Evolutionary conservation across 352 stramenopile species (phyloP).

Genomic region (Aphanomyces stellatus): DNA sequence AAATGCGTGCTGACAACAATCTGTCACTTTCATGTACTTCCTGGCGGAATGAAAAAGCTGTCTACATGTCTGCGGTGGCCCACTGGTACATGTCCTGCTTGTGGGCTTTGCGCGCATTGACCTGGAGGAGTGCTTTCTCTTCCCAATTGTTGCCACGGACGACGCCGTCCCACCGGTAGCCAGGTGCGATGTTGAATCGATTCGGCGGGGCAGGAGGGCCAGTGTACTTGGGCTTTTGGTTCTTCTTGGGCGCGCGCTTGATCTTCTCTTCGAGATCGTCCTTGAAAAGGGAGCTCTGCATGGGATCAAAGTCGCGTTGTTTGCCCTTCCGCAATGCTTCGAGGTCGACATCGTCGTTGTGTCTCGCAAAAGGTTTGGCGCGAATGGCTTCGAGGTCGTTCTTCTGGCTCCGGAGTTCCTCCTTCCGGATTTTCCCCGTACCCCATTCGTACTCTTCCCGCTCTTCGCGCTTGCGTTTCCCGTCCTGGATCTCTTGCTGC

Average conservation of each 20-base stretch:
- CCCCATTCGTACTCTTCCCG: conserved; percentile 79
- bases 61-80: conserved; percentile 75
- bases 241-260: conserved; percentile 43
- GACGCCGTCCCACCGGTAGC: conserved; percentile 98
- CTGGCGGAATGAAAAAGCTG: neutral
- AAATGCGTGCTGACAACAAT: too few relatives aligned
- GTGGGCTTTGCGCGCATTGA: conserved; percentile 47
- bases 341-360: conserved; percentile 62
- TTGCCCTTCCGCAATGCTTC: conserved; percentile 47
- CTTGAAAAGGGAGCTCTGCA: conserved; percentile 62
- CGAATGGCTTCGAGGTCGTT: conserved; percentile 60
- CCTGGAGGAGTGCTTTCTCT: conserved; percentile 83
- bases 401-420: conserved; percentile 45
- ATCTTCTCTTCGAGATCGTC: conserved; percentile 33
- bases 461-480: conserved; percentile 66
- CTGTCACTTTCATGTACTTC: too few relatives aligned
- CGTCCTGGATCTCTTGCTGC: conserved; percentile 69
- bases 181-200: conserved; percentile 87
- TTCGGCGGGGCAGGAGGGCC: conserved; percentile 67
- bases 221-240: conserved; percentile 56
- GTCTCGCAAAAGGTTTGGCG: conserved; percentile 47
- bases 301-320: conserved; percentile 64
- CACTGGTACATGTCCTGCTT: conserved; percentile 76
- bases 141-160: conserved; percentile 96
- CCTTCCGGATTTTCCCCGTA: conserved; percentile 72